A percentile compares a stretch with the other conserved stretches of the same genome.
phyloP scores from a whole-genome alignment of 1,284 basidiomycete species.

The Ganoderma resinaceum region DNA sequence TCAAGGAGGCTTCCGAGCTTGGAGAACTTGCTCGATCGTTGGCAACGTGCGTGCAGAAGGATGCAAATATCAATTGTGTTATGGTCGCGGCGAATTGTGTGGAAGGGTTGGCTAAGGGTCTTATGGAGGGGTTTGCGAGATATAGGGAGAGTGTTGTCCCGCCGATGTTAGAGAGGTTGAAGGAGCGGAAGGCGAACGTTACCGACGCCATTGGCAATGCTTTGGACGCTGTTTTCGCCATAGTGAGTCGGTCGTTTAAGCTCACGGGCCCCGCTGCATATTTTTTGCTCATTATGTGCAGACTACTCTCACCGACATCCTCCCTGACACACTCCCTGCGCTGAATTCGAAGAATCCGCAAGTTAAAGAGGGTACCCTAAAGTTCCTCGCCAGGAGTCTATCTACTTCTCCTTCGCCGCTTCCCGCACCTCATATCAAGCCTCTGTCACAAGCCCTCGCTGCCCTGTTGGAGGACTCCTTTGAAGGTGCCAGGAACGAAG shows the following conservation, averaged over 20 bases:
- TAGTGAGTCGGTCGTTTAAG: conserved; percentile 57
- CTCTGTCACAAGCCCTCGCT: conserved; percentile 83
- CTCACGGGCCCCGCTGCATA: conserved; percentile 4
- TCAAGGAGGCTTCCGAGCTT: conserved; percentile 81
- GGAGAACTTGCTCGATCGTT: conserved; percentile 79
- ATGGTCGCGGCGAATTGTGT: conserved; percentile 88
- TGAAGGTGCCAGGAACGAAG: conserved; percentile 91
- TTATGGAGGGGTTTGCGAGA: conserved; percentile 78
- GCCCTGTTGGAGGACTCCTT: conserved; percentile 86
- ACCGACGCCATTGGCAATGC: conserved; percentile 90
- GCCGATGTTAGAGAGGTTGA: conserved; percentile 89
- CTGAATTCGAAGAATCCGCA: conserved; percentile 95
- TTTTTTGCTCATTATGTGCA: conserved; percentile 45
- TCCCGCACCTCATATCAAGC: conserved; percentile 81
- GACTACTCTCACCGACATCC: conserved; percentile 84
- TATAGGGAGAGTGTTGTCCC: conserved; percentile 81
- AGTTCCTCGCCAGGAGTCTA: conserved; percentile 88
- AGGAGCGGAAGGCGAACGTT: conserved; percentile 93
- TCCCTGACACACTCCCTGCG: conserved; percentile 84
- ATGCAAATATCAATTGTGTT: conserved; percentile 97
- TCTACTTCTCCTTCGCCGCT: conserved; percentile 74
- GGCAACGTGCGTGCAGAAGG: conserved; percentile 84
- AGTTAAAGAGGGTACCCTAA: conserved; percentile 93
- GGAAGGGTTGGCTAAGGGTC: conserved; percentile 86
- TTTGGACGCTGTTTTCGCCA: conserved; percentile 89